Base-by-base conservation (phyloP, 2,329 filamentous ascomycete genomes). In the Sporothrix inflata region DNA sequence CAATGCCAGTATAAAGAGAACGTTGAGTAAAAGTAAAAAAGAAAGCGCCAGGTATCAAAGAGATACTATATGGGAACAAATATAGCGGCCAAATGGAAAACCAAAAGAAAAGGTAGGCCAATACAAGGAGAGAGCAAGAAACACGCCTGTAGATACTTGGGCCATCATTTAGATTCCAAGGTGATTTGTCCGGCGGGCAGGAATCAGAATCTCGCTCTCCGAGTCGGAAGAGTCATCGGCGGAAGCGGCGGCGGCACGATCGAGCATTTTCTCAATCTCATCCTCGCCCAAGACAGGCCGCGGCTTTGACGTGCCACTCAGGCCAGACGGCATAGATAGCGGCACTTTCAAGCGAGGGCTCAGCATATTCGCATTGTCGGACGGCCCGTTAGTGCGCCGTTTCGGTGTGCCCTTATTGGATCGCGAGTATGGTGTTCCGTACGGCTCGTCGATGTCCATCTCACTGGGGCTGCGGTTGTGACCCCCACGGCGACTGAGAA, bases 261-360 rank as follows among this genome's bases (percentile, higher is more conserved):
- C 87, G 53, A 89, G 80, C 85, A 89, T 88, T 49, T 84, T 82
- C 72, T 89, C 87, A 71, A 89, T 87, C 51, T 89, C 87, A 55
- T 86, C 86, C 49, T 88, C 87, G 1, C 81, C 82, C 51, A 89
- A 75, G 4, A 80, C 78, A n/a, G 82, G 78, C 76, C 84, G 78
- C 72, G 83, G 77, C 76, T 83, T 80, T 6, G 79, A 78, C 8
- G 79, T 75, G 24, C 78, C 80, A 5, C 83, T 82, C 7, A 89
- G 79, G 0, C 85, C 86, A 5, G 83, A 82, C 0, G 87, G 85
- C 24, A 88, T 78, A 2, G 86, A 85, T 9, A 89, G 77, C 1
- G 80, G 79, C 16, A 80, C 77, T 57, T 81, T 82, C 30, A 82
- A 77, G n/a, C 81, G 75, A 19, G 82, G 79, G 16, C 75, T 53